Evolutionary conservation across 2,329 filamentous ascomycete genomes (phyloP).

Genomic region (Aspergillus pseudoterreus): DNA sequence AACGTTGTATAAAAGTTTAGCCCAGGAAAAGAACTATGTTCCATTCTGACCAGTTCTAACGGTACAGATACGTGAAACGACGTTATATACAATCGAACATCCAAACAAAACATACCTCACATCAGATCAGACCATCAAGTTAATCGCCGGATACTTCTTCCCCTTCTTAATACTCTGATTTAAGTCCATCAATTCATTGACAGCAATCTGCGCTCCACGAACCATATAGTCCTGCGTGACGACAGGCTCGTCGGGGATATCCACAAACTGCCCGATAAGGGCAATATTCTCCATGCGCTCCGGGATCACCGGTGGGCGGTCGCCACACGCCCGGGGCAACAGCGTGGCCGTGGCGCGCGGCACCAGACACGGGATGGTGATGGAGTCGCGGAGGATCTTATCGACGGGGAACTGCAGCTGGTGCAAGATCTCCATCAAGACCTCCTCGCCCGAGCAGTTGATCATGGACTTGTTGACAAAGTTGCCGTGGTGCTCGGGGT

Average conservation of each 20-base stretch:
- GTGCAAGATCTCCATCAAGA: slow-evolving; percentile 37
- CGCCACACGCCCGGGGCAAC: slow-evolving; percentile 30
- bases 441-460: slow-evolving; percentile 39
- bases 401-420: slow-evolving; percentile 36
- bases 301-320: slow-evolving; percentile 40
- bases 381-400: slow-evolving; percentile 22
- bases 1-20: too few species aligned
- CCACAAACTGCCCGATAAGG: slow-evolving; percentile 42
- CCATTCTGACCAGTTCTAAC: too few species aligned
- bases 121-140: neutral
- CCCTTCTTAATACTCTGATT: slow-evolving; percentile 8
- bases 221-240: slow-evolving; percentile 41
- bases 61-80: too few species aligned
- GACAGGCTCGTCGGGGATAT: slow-evolving; percentile 37
- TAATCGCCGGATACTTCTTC: slow-evolving; percentile 1
- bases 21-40: too few species aligned
- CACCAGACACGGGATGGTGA: slow-evolving; percentile 39
- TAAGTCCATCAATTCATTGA: slow-evolving; percentile 27
- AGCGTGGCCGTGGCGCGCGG: slow-evolving; percentile 40
- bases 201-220: slow-evolving; percentile 34
- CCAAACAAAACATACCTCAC: neutral
- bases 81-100: neutral
- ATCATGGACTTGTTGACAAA: slow-evolving; percentile 41
- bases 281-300: slow-evolving; percentile 36
- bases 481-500: slow-evolving; percentile 34